Base-by-base conservation (phyloP, 1,284 basidiomycete genomes). In the Papiliotrema flavescens region DNA sequence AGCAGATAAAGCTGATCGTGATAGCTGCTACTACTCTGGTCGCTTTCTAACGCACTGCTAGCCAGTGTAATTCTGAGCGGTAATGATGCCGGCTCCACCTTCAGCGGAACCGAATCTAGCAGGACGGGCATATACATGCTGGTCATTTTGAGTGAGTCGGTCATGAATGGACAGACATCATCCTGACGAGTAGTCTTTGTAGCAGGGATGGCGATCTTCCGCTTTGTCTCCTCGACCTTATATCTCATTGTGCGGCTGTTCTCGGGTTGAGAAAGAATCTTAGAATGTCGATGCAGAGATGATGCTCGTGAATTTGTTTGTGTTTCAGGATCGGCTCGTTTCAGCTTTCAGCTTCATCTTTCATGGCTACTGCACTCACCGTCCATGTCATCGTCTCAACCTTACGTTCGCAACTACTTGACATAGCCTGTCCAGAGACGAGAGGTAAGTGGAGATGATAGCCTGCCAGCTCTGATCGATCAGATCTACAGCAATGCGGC, bases 11-110 rank as follows among this genome's bases (percentile, higher is more conserved):
- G 35, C 43, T 47, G 14, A 41, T 15, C 28, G 8, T 39, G 13
- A 9, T 39, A 75, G 69, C 63, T 77, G 1, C 63, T 77, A 2
- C 64, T 75, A 9, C 40, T 69, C 3, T 77, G 72, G 71, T 69
- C 69, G 5, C 57, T 76, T 6, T 63, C 58, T 14, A 71, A 87
- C 80, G 84, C 87, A 22, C 78, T 98, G 42, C 79, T 98, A 47
- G 81, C 84, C 3, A 95, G 92, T 86, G 85, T 90, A 11, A 90
- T 96, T 53, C 76, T 96, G 23, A 84, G 86, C 7, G 86, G 86
- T 19, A 80, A 83, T 47, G 78, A 83, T 51, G 75, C 84, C 0
- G 79, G 81, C 3, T 78, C 77, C 44, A 87, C 88, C 0, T 93
- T 95, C 74, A 79, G 77, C 24, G 70, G 76, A 15, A 37, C 44